phyloP scores from a whole-genome alignment of 768 basidiomycete species.

The Pleurotus tuoliensis region DNA sequence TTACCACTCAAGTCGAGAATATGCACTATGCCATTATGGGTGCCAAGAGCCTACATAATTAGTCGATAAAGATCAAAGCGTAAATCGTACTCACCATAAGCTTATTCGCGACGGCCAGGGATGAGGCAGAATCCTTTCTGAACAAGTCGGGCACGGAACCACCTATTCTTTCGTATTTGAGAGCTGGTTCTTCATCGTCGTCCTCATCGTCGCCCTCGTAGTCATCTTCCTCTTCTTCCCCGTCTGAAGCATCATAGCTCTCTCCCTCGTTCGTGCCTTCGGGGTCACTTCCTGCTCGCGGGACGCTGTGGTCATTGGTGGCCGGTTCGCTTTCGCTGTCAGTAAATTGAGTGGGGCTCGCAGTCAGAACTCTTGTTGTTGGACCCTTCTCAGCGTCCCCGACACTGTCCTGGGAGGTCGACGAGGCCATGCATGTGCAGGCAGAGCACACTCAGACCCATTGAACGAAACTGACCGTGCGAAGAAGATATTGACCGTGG shows the following conservation, averaged over 20 bases:
- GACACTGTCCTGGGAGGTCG: slow-evolving; percentile 1
- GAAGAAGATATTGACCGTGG: neutral
- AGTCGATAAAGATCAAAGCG: slow-evolving; percentile 1
- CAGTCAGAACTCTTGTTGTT: neutral
- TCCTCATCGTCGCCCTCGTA: slow-evolving; percentile 60
- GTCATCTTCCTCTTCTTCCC: slow-evolving; percentile 42
- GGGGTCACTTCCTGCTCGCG: neutral
- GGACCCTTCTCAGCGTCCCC: neutral
- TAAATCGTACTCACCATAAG: slow-evolving; percentile 50
- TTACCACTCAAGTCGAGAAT: slow-evolving; percentile 76
- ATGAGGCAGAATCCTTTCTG: slow-evolving; percentile 86
- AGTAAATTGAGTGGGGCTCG: slow-evolving; percentile 13
- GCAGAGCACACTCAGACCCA: too few species aligned
- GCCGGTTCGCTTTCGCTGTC: slow-evolving; percentile 10
- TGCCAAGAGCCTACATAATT: slow-evolving; percentile 73
- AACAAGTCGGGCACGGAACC: slow-evolving; percentile 73
- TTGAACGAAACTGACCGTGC: neutral
- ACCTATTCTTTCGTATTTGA: slow-evolving; percentile 86
- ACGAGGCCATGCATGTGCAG: slow-evolving; percentile 1
- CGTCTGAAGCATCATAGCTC: slow-evolving; percentile 25
- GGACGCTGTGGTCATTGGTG: neutral
- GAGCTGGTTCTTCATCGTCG: slow-evolving; percentile 85
- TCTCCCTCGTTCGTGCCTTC: slow-evolving; percentile 10
- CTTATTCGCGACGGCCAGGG: slow-evolving; percentile 71
- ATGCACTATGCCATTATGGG: slow-evolving; percentile 90